phyloP scores from a whole-genome alignment of 1,284 basidiomycete species.

The Laetiporus sulphureus region DNA sequence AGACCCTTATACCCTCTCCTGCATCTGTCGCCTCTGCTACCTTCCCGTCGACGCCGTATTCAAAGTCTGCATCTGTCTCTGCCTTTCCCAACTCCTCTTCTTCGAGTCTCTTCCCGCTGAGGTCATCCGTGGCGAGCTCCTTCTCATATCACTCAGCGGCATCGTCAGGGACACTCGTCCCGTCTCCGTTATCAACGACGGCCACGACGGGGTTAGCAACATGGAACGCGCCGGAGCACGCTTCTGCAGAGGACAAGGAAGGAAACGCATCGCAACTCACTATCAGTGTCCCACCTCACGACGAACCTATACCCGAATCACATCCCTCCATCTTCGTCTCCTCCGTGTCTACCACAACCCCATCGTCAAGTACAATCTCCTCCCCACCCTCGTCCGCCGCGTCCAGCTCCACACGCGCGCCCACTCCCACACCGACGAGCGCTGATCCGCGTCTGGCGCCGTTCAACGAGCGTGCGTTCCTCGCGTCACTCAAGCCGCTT shows the following conservation, averaged over 20 bases:
- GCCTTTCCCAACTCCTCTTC: constrained; percentile 2
- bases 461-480: constrained; percentile 77
- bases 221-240: no score
- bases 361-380: constrained; percentile 4
- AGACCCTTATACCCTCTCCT: constrained; percentile 77
- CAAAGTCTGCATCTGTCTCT: background rate
- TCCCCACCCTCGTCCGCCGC: constrained; percentile 8
- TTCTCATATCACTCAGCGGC: constrained; percentile 1
- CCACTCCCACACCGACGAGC: background rate
- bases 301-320: no score
- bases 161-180: no score
- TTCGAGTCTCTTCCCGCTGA: constrained; percentile 3
- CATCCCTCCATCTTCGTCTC: no score
- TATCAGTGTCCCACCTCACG: no score
- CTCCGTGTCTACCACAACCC: no score
- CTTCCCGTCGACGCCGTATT: constrained; percentile 1
- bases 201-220: no score
- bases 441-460: constrained; percentile 51
- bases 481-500: constrained; percentile 75
- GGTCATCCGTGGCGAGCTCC: constrained; percentile 1
- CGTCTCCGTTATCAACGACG: no score
- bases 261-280: no score
- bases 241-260: no score
- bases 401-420: no score
- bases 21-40: constrained; percentile 19